These are phyloP conservation scores for Fusarium tuaranense DNA, from an alignment of 2,329 filamentous ascomycete species.

Conservation along the genomic window DNA sequence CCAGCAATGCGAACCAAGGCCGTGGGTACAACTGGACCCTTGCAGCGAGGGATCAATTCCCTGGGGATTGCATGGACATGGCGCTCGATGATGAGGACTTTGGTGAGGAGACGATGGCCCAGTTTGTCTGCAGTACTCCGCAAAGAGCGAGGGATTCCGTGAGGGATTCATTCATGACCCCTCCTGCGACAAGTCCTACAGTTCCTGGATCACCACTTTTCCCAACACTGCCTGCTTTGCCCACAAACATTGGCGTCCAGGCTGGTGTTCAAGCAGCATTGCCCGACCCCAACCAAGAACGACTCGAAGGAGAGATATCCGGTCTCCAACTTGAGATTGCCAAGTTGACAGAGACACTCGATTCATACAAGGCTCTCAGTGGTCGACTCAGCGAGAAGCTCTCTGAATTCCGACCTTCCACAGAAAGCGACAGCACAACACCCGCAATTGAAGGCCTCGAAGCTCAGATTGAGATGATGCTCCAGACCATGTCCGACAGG, in stretches of 20 bases:
- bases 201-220: constrained; percentile 54
- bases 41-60: constrained; percentile 60
- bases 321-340: constrained; percentile 61
- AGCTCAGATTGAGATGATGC: constrained; percentile 54
- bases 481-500: constrained; percentile 61
- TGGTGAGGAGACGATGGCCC: constrained; percentile 63
- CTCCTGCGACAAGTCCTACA: constrained; percentile 65
- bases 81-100: constrained; percentile 56
- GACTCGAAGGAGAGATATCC: constrained; percentile 59
- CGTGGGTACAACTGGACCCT: constrained; percentile 63
- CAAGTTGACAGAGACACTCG: constrained; percentile 61
- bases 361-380: constrained; percentile 59
- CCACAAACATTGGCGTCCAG: constrained; percentile 21
- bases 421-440: constrained; percentile 14
- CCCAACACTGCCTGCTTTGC: constrained; percentile 13
- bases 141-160: constrained; percentile 55
- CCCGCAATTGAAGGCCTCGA: constrained; percentile 52
- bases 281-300: constrained; percentile 56
- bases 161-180: constrained; percentile 64
- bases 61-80: constrained; percentile 57
- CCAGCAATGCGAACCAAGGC: constrained; percentile 38
- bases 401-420: constrained; percentile 28
- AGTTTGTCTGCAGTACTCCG: constrained; percentile 65
- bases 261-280: constrained; percentile 43
- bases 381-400: constrained; percentile 53